phyloP scores from a whole-genome alignment of 305 asterid genomes.

The Andrographis paniculata region DNA sequence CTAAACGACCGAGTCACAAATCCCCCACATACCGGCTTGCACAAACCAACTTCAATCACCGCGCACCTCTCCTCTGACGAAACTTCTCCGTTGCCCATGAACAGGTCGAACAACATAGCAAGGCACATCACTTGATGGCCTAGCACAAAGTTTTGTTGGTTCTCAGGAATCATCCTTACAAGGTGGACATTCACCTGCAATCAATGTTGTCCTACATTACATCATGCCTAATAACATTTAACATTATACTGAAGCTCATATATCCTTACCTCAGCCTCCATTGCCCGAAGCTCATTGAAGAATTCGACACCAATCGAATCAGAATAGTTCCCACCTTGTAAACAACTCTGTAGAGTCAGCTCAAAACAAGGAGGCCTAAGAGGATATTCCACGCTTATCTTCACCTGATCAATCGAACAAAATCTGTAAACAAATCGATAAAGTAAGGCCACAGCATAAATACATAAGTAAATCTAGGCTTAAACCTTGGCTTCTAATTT shows the following conservation, averaged over 20 bases:
- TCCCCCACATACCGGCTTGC: constrained; percentile 66
- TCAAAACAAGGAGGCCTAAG: constrained; percentile 78
- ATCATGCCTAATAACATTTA: too few relatives aligned
- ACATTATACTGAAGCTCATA: too few relatives aligned
- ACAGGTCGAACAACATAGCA: constrained; percentile 88
- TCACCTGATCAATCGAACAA: constrained; percentile 38
- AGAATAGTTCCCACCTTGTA: constrained; percentile 34
- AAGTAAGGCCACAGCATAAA: constrained; percentile 16
- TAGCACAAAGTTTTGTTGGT: constrained; percentile 51
- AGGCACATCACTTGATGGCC: constrained; percentile 84
- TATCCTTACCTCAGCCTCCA: constrained; percentile 99
- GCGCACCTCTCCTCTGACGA: constrained; percentile 43
- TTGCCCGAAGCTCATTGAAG: constrained; percentile 88
- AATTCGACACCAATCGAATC: constrained; percentile 44
- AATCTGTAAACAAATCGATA: neutral
- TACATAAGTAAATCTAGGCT: constrained; percentile 10
- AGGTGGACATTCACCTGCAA: constrained; percentile 80
- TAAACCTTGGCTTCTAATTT: constrained; percentile 85
- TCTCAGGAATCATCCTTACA: constrained; percentile 47
- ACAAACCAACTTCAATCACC: constrained; percentile 70
- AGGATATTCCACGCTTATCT: constrained; percentile 77
- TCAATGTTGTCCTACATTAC: neutral
- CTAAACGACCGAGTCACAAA: constrained; percentile 65
- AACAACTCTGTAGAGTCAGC: constrained; percentile 36
- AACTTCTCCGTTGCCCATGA: constrained; percentile 42